phyloP scores from a whole-genome alignment of 768 basidiomycete genomes.

The Amanita fuliginea region DNA sequence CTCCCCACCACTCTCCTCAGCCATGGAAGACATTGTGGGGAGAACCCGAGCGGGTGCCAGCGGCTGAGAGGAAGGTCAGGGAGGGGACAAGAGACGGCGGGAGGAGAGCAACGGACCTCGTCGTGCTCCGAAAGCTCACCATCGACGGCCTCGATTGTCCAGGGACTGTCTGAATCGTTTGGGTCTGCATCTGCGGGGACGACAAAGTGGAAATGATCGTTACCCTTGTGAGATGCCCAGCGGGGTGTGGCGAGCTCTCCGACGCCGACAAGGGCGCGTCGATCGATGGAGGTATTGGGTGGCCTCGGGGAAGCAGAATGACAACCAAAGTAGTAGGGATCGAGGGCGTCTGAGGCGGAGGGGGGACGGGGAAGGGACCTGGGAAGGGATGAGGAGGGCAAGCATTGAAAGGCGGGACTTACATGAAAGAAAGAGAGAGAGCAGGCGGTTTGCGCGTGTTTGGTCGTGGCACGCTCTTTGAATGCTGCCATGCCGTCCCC shows the following conservation, averaged over 20 bases:
- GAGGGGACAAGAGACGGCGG: slow-evolving; percentile 4
- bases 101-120: slow-evolving; percentile 35
- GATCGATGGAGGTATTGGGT: slow-evolving; percentile 62
- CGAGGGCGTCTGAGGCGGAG: slow-evolving; percentile 72
- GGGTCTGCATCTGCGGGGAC: slow-evolving; percentile 22
- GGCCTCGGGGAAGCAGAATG: slow-evolving; percentile 64
- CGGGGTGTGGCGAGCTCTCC: slow-evolving; percentile 96
- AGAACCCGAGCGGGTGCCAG: slow-evolving; percentile 31
- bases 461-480: slow-evolving; percentile 4
- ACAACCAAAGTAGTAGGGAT: slow-evolving; percentile 81
- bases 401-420: slow-evolving; percentile 21
- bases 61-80: slow-evolving; percentile 20
- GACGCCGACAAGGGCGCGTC: slow-evolving; percentile 82
- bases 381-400: slow-evolving; percentile 21
- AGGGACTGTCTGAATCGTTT: slow-evolving; percentile 69
- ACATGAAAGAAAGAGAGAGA: slow-evolving; percentile 9
- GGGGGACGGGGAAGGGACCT: slow-evolving; percentile 51
- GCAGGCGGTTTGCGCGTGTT: slow-evolving; percentile 8
- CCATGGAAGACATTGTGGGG: slow-evolving; percentile 51
- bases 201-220: slow-evolving; percentile 32
- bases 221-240: slow-evolving; percentile 55
- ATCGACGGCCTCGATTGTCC: slow-evolving; percentile 84
- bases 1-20: slow-evolving; percentile 83
- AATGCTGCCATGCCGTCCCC: slow-evolving; percentile 30
- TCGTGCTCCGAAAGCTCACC: slow-evolving; percentile 64